Base-by-base conservation (phyloP, 768 basidiomycete species). In the Chiua virens region DNA sequence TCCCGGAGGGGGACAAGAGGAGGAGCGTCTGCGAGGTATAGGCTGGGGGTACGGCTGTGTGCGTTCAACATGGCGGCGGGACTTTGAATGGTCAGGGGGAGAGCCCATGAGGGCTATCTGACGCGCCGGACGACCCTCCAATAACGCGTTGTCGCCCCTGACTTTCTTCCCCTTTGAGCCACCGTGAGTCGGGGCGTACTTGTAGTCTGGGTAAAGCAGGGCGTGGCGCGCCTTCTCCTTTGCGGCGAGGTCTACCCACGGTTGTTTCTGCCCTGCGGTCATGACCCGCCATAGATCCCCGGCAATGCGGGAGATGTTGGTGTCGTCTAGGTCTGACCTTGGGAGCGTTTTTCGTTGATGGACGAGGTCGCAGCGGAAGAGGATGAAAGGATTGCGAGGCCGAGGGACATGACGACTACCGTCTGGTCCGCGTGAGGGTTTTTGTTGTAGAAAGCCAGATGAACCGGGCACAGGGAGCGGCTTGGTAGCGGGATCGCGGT, bases 321-420 rank as follows among this genome's bases (percentile, higher is more conserved):
- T 79, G 62, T 89, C 85, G 57, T 88, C 79, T 15, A 74, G 74
- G 64, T 87, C 83, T 3, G 82, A 77, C 37, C 72, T 67, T 10
- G 72, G 63, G 0, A 84, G 80, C 42, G 80, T 73, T 53, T 80
- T 76, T 47, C 81, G 76, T 54, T 86, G 81, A 45, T 80, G 76
- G 15, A 86, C 82, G 47, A 87, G 82, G 62, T 89, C 81, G 62
- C 81, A 86, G 37, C 89, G 79, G 64, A 88, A 91, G 54, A 90
- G 78, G 56, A 91, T 89, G 69, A 91, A 91, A 0, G 87, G 83
- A 65, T 90, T 90, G 15, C 83, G 74, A 0, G 87, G 87, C 23
- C 89, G 81, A 17, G 85, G 83, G 35, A 89, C 78, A 61, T 88
- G 87, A 6, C 72, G 48, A 36, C 47, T 55, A 27, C 64, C 64